phyloP scores from a whole-genome alignment of 1,284 basidiomycete genomes.

The Cryptococcus depauperatus region DNA sequence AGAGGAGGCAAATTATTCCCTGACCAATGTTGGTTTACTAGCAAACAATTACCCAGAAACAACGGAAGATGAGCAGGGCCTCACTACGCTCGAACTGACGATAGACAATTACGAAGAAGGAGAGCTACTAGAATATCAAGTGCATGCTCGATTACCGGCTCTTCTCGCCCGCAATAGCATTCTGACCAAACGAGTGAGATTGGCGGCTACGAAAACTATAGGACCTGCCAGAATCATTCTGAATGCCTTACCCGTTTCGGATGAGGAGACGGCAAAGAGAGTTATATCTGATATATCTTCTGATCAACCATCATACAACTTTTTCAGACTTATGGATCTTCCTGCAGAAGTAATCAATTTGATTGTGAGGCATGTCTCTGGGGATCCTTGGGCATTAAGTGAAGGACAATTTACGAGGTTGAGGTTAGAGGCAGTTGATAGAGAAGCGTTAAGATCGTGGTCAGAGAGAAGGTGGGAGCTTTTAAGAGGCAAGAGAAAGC shows the following conservation, averaged over 20 bases:
- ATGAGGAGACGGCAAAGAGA: constrained; percentile 17
- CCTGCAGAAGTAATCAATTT: constrained; percentile 33
- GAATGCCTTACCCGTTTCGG: constrained; percentile 18
- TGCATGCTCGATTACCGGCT: constrained; percentile 22
- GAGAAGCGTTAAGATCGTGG: constrained; percentile 12
- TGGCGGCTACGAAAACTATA: constrained; percentile 20
- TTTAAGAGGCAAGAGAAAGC: constrained; percentile 9
- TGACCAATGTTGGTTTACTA: constrained; percentile 27
- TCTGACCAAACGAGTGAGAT: constrained; percentile 24
- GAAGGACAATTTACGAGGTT: constrained; percentile 31
- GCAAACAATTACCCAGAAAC: constrained; percentile 16
- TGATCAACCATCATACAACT: background rate
- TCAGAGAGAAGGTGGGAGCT: constrained; percentile 10
- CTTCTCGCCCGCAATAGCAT: constrained; percentile 32
- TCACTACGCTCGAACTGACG: background rate
- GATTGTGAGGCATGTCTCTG: constrained; percentile 27
- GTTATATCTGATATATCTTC: constrained; percentile 18
- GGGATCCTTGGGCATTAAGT: constrained; percentile 30
- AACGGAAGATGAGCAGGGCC: background rate
- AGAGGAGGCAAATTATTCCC: constrained; percentile 25
- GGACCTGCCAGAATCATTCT: constrained; percentile 32
- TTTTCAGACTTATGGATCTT: constrained; percentile 32
- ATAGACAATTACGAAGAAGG: constrained; percentile 7
- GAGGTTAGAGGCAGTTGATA: constrained; percentile 21
- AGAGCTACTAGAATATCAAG: constrained; percentile 17